Evolutionary conservation across 441 rosid species (phyloP).

Genomic region (Dalechampia spathulata): DNA sequence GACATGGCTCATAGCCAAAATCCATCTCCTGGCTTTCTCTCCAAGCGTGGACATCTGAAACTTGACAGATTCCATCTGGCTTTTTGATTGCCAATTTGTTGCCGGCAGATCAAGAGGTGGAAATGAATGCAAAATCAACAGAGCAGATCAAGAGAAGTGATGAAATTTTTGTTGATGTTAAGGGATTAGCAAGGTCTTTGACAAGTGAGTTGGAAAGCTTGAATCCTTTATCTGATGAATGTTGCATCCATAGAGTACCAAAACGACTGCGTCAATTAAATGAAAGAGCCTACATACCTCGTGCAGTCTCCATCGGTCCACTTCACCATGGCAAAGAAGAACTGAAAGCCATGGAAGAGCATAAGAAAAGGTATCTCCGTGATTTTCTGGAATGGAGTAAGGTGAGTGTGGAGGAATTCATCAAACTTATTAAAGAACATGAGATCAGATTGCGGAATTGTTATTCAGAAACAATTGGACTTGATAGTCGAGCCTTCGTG

Average conservation of each 20-base stretch:
- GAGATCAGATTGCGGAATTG: conserved; percentile 12
- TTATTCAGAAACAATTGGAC: conserved; percentile 10
- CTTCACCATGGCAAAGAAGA: conserved; percentile 3
- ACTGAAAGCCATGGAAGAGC: conserved; percentile 1
- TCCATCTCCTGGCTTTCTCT: too few species aligned
- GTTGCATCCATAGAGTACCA: neutral
- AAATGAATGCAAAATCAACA: too few species aligned
- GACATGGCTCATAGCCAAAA: too few species aligned
- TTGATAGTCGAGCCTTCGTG: neutral
- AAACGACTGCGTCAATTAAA: neutral
- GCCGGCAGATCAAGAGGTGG: too few species aligned
- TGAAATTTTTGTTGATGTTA: too few species aligned
- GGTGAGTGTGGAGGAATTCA: neutral
- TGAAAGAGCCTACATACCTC: neutral
- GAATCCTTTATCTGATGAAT: neutral
- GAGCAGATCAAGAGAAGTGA: too few species aligned
- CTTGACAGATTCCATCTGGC: too few species aligned
- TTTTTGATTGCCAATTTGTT: too few species aligned
- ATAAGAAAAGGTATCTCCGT: neutral
- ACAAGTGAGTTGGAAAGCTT: neutral
- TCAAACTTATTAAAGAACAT: neutral
- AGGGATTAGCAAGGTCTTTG: too few species aligned
- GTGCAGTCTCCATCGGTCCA: neutral
- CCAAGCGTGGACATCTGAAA: too few species aligned
- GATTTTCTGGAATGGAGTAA: neutral